Evolutionary conservation across 345 rosid species (phyloP).

Genomic region (Mangifera indica): DNA sequence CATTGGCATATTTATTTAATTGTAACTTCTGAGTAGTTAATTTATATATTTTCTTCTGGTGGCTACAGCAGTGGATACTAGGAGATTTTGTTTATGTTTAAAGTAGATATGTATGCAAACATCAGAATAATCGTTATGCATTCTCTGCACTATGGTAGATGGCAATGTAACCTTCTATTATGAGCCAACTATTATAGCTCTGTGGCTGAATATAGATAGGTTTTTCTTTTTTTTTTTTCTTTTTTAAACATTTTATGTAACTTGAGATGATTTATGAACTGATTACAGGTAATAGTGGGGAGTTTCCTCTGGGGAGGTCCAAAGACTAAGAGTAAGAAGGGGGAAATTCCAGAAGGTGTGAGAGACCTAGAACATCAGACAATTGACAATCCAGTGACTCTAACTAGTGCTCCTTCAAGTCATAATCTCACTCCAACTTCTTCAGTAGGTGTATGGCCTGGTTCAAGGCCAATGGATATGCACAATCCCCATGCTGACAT

Average conservation of each 20-base stretch:
- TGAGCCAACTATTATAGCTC: background rate
- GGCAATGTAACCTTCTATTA: background rate
- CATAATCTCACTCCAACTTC: constrained; percentile 63
- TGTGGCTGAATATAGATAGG: background rate
- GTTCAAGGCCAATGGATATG: constrained; percentile 68
- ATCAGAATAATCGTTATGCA: background rate
- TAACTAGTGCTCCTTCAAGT: constrained; percentile 40
- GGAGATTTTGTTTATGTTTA: background rate
- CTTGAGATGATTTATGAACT: constrained; percentile 13
- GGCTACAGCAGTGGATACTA: background rate
- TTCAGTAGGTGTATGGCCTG: constrained; percentile 68
- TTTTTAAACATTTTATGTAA: background rate
- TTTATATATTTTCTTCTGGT: background rate
- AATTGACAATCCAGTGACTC: constrained; percentile 40
- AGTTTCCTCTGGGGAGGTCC: constrained; percentile 85
- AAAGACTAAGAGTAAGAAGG: constrained; percentile 70
- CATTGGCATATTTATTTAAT: background rate
- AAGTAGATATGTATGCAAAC: background rate
- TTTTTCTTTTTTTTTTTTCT: too few species aligned
- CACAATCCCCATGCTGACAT: constrained; percentile 68
- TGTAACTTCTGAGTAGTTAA: background rate
- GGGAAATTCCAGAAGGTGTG: constrained; percentile 45
- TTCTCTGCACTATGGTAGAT: background rate
- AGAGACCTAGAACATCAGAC: constrained; percentile 43
- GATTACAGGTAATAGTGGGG: constrained; percentile 78